Base-by-base conservation (phyloP, 2,329 filamentous ascomycete genomes). In the Epichloe baconii region DNA sequence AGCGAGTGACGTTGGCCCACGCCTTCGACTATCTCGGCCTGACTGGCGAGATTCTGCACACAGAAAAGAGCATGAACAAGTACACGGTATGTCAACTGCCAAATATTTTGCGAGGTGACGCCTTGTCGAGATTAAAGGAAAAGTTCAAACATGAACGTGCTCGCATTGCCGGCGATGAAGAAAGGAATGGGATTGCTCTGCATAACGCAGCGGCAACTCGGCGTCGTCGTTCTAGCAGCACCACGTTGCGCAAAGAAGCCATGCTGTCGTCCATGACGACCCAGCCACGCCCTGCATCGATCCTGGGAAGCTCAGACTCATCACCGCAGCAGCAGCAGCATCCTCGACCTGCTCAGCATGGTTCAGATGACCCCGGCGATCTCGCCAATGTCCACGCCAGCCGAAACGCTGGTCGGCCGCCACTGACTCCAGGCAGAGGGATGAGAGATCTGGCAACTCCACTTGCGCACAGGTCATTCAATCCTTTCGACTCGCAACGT, bases 21-120 rank as follows among this genome's bases (percentile, higher is more conserved):
- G 93, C 89, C 0, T 93, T 96, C 72, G 87, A 87, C 50, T 98
- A 98, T 61, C 79, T 98, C 15, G 93, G 94, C 1, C 69, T 98
- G 42, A 95, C 88, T 0, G 87, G 83, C 40, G 93, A 98, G 61
- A 91, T 98, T 0, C 68, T 98, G 12, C 85, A 89, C 47, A 96
- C 90, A 0, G 93, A 98, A 64, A 88, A 87, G 64, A 83, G 88
- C 56, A 95, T 98, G 86, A 85, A 93, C 64, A 87, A 86, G 57
- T 96, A 89, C 64, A 96, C 91, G 0, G 85, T 82, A 19, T 93
- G 89, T 61, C 89, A 97, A 62, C 72, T 98, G 44, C 93, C 94
- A 1, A 95, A 95, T 59, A 85, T 93, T 53, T 73, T 98, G 7
- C 82, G 90, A 34, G 93, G 93, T 5, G 80, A 86, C 53, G 86